Conservation (phyloP, 1,284 basidiomycete genomes). For the Ustilago esculenta region DNA sequence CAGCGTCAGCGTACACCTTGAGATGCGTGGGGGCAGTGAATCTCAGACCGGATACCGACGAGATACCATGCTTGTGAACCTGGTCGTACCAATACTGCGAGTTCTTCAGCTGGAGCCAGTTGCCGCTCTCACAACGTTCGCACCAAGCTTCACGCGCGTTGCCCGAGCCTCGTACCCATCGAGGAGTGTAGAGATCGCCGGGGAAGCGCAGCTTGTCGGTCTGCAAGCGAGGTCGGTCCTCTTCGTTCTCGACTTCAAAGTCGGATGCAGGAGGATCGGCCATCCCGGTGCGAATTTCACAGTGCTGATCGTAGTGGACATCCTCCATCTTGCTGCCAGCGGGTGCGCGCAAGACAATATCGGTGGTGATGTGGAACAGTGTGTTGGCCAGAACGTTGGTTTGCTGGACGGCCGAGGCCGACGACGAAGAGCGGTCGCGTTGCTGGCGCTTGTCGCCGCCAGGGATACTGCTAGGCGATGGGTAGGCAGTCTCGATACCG, state of each 20-base stretch:
- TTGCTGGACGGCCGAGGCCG: constrained; percentile 35
- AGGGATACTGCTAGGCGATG: constrained; percentile 31
- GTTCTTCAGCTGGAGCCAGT: constrained; percentile 57
- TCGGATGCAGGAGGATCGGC: constrained; percentile 46
- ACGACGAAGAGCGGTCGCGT: constrained; percentile 35
- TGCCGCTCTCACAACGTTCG: constrained; percentile 53
- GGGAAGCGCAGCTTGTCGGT: constrained; percentile 55
- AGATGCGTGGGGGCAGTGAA: constrained; percentile 53
- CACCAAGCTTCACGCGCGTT: constrained; percentile 56
- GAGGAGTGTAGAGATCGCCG: constrained; percentile 56
- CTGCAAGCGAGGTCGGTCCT: constrained; percentile 47
- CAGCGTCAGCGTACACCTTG: constrained; percentile 46
- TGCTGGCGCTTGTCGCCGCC: constrained; percentile 37
- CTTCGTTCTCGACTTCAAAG: constrained; percentile 47
- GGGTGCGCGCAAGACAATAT: constrained; percentile 51
- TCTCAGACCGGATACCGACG: constrained; percentile 46
- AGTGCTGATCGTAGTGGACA: constrained; percentile 54
- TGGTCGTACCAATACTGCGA: constrained; percentile 60
- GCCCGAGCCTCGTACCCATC: constrained; percentile 53
- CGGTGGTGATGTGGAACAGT: constrained; percentile 47
- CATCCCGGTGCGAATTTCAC: constrained; percentile 38
- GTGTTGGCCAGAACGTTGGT: constrained; percentile 43
- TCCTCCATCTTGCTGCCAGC: constrained; percentile 50
- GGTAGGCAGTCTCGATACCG: constrained; percentile 23
- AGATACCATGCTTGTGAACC: constrained; percentile 56